A percentile compares a stretch with the other conserved stretches of the same genome.
Conservation (phyloP, 2,329 filamentous ascomycete species). For the Dactylellina parvicollis region DNA sequence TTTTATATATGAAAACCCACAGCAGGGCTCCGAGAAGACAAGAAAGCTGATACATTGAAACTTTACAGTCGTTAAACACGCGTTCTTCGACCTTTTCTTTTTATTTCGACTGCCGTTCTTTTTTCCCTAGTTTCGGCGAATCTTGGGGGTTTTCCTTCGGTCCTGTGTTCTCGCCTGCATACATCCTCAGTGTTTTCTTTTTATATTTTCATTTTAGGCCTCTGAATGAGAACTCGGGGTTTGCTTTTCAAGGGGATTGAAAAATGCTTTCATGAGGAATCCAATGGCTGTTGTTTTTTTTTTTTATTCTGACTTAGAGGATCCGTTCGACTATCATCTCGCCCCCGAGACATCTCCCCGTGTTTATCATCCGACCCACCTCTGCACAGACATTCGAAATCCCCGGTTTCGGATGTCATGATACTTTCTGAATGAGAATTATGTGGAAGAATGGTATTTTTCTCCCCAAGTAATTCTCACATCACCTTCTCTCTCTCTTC, state of each 20-base stretch:
- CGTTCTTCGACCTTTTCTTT: background rate
- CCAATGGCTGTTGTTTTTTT: background rate
- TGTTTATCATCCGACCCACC: no score
- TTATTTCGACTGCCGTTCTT: background rate
- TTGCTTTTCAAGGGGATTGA: no score
- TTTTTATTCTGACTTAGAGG: background rate
- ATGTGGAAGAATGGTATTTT: background rate
- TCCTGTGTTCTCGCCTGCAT: background rate
- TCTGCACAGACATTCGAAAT: no score
- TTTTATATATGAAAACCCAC: background rate
- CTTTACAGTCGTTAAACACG: constrained; percentile 38
- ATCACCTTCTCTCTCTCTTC: background rate
- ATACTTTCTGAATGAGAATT: no score
- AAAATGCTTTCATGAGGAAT: no score
- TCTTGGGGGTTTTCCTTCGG: background rate
- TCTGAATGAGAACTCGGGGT: no score
- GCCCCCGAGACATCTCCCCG: no score
- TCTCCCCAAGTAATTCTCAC: background rate
- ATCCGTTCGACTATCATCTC: background rate
- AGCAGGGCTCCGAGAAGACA: background rate
- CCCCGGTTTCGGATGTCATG: no score
- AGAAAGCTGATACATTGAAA: background rate
- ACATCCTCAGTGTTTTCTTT: no score
- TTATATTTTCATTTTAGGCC: no score
- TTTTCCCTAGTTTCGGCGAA: background rate